phyloP scores from a whole-genome alignment of 768 basidiomycete species.

The Leccinum subgranulosum region DNA sequence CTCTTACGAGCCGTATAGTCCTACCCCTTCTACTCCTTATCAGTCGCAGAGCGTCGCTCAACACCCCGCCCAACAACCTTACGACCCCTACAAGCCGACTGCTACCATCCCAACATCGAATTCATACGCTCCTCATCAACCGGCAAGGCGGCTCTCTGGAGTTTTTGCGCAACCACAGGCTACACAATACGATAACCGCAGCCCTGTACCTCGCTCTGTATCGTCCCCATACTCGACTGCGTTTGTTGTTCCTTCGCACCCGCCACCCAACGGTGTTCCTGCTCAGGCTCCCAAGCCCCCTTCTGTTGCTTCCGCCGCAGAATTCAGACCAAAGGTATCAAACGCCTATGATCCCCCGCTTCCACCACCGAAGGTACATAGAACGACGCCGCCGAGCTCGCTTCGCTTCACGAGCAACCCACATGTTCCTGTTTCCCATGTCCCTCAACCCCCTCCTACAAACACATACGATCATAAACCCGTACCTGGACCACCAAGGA shows the following conservation, averaged over 20 bases:
- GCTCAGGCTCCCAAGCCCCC: conserved; percentile 30
- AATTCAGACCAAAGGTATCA: conserved; percentile 60
- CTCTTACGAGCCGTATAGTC: conserved; percentile 26
- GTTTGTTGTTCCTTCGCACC: conserved; percentile 11
- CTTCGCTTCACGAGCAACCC: conserved; percentile 20
- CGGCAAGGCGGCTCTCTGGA: conserved; percentile 7
- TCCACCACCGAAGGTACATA: conserved; percentile 42
- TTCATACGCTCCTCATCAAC: conserved; percentile 21
- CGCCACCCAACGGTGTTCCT: conserved; percentile 19
- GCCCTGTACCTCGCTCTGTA: conserved; percentile 20
- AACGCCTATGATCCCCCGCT: conserved; percentile 82
- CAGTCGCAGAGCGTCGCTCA: conserved; percentile 15
- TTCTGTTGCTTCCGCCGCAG: conserved; percentile 38
- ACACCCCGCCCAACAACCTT: conserved; percentile 16
- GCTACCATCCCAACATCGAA: conserved; percentile 14
- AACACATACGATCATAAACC: conserved; percentile 21
- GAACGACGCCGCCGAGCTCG: conserved; percentile 24
- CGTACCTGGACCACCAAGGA: conserved; percentile 23
- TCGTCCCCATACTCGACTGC: conserved; percentile 25
- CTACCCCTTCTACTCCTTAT: conserved; percentile 15
- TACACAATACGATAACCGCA: conserved; percentile 34
- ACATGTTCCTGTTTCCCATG: conserved; percentile 12
- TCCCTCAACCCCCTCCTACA: conserved; percentile 7
- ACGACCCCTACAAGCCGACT: conserved; percentile 38
- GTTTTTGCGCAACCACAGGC: conserved; percentile 19